Base-by-base conservation (phyloP, 805 yeast genomes). In the Sugiyamaella chiloensis region DNA sequence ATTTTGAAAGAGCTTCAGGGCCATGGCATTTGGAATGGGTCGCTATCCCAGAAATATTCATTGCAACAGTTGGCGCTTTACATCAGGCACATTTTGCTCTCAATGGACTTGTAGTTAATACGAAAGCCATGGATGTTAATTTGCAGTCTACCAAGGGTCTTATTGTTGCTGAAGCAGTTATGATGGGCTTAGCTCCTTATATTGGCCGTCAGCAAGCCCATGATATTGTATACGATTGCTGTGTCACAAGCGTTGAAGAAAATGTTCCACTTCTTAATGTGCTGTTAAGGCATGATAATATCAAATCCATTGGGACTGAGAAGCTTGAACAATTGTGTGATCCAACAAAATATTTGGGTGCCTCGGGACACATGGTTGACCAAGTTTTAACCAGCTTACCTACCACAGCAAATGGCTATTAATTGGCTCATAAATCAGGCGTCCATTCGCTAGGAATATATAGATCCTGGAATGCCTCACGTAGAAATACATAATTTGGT, bases 11-110 rank as follows among this genome's bases (percentile, higher is more conserved):
- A 23, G 42, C 42, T n/a, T 21, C 42, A 14, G 42, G 42, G 8
- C 42, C 42, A 14, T 39, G 42, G 42, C 42, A 39, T 39, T 24
- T 39, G 5, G 42, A 39, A n/a, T 39, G 42, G 42, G 42, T 23
- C n/a, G 42, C 42, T 5, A 23, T 39, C n/a, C 42, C 42, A 9
- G 30, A 39, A 24, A 39, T 39, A 23, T 39, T 39, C 17, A 39
- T 39, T 12, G 30, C 42, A 7, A 21, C 42, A 5, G 42, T 24
- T n/a, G 42, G 42, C 12, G 8, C 42, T 11, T 24, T 39, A 9
- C 42, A 39, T 24, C 42, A 39, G 30, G 42, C 42, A 14, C 23
- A 39, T 24, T 39, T 39, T 17, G 42, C 42, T 5, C 42, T 39
- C 6, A 29, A 39, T 24, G 42, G 42, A 5, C 30, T 39, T 14